Base-by-base conservation (phyloP, 768 basidiomycete genomes). In the Pulveroboletus frians region DNA sequence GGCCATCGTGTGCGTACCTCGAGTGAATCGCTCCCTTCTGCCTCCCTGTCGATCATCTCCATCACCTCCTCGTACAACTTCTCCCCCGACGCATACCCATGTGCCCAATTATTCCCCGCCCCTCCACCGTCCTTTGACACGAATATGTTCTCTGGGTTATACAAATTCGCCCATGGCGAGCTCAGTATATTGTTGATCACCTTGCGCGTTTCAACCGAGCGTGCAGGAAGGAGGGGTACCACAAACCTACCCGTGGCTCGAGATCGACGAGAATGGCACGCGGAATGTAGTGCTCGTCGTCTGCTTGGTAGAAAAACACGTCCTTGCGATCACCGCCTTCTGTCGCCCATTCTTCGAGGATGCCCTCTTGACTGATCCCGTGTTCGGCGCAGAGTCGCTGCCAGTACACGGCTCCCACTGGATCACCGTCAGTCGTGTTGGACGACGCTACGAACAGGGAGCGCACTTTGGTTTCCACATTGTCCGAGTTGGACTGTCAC, bases 231-330 rank as follows among this genome's bases (percentile, higher is more conserved):
- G 20, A 18, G 0, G 7, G 18, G 20, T 14, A 7, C 11, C 11
- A 13, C 11, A 15, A 9, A n/a, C 84, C 66, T 62, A 96, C 95
- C 66, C 96, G 79, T 17, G 96, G 96, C 65, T 99, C 96, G 23
- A 96, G 79, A 69, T 99, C 96, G 52, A 98, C 84, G 34, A 99
- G 78, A 53, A 99, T 95, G 5, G 96, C 92, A 45, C 96, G 81
- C 2, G 96, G 96, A 51, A 99, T 94, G 69, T 98, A 99, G 61
- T 96, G 94, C 67, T 98, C 96, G 62, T 99, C 96, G 66, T 99
- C 96, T n/a, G 96, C 96, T 68, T 98, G 95, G 67, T 99, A 98
- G 73, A 99, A 99, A 72, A 99, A 99, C 23, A 96, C 95, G 71
- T 99, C 96, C 65, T 98, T 99, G 59, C 96, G 78, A 70, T 99